Percentiles rank a stretch among this genome's conserved stretches.
phyloP scores from a whole-genome alignment of 305 asterid genomes.

The Lippia alba region DNA sequence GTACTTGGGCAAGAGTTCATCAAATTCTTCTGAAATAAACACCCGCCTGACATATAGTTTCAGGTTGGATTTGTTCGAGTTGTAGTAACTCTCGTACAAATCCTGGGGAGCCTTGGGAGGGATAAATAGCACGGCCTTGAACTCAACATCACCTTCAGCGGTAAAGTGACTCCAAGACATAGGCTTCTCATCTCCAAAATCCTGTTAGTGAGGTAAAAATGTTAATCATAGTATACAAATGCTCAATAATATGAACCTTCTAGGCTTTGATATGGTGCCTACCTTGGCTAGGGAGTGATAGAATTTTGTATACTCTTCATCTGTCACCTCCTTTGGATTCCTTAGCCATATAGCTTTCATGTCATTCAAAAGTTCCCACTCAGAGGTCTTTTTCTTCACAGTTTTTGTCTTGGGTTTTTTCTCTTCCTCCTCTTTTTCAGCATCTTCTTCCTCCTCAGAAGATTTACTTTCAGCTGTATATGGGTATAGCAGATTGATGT shows the following conservation, averaged over 20 bases:
- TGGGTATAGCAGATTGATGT: slow-evolving; percentile 20
- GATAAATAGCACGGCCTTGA: slow-evolving; percentile 78
- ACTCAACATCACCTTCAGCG: slow-evolving; percentile 94
- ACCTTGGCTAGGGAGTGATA: slow-evolving; percentile 85
- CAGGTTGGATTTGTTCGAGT: slow-evolving; percentile 74
- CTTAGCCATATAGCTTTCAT: slow-evolving; percentile 89
- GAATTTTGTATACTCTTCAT: slow-evolving; percentile 79
- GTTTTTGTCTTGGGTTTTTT: slow-evolving; percentile 76
- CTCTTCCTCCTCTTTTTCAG: slow-evolving; percentile 70
- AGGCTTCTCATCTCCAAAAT: slow-evolving; percentile 78
- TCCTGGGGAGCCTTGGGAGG: slow-evolving; percentile 90
- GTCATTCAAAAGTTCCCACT: slow-evolving; percentile 89
- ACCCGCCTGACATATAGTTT: slow-evolving; percentile 80
- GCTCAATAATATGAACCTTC: background rate
- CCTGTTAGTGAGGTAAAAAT: slow-evolving; percentile 46
- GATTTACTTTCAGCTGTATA: slow-evolving; percentile 64
- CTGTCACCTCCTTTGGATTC: slow-evolving; percentile 80
- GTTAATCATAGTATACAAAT: slow-evolving; percentile 14
- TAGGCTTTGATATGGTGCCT: slow-evolving; percentile 2
- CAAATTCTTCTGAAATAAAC: slow-evolving; percentile 87
- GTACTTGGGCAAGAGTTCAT: slow-evolving; percentile 83
- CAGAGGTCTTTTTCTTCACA: slow-evolving; percentile 72
- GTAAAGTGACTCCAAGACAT: slow-evolving; percentile 83
- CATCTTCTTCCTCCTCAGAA: slow-evolving; percentile 69
- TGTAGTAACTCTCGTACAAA: slow-evolving; percentile 86